A percentile compares a stretch with the other conserved stretches of the same genome.
These are phyloP conservation scores for Eimeria acervulina DNA, from an alignment of 169 alveolate genomes.

Conservation along the genomic window DNA sequence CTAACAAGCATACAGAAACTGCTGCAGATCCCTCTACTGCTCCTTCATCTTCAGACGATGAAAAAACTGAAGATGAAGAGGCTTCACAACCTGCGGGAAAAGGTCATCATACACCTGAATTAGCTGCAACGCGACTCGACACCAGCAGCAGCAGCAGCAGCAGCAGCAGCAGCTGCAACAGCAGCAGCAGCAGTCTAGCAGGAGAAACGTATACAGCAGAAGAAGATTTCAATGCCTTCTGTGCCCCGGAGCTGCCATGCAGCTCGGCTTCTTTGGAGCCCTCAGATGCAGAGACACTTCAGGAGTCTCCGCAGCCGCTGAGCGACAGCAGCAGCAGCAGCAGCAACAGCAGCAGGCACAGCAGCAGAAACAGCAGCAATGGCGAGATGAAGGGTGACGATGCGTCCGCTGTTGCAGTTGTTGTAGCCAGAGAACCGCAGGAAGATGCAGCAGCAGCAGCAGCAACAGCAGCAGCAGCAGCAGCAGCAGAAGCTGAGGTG, in stretches of 20 bases:
- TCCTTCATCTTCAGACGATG: constrained; percentile 23
- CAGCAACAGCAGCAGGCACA: too few relatives aligned
- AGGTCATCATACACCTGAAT: background rate
- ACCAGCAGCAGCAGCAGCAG: constrained; percentile 17
- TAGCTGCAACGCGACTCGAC: background rate
- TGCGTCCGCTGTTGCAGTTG: background rate
- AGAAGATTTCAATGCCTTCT: too few relatives aligned
- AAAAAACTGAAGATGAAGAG: constrained; percentile 15
- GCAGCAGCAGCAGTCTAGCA: background rate
- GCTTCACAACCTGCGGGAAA: background rate
- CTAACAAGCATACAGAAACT: background rate
- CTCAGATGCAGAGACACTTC: background rate
- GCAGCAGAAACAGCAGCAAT: constrained; percentile 10
- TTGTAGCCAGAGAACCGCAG: background rate
- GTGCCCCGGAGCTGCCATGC: too few relatives aligned
- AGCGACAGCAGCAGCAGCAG: too few relatives aligned
- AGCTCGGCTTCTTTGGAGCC: too few relatives aligned
- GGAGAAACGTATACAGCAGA: background rate
- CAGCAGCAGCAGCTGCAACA: constrained; percentile 16
- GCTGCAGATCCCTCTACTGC: constrained; percentile 7
- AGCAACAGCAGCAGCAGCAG: background rate
- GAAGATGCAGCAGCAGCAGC: background rate
- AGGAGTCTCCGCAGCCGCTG: background rate
- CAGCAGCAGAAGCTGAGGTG: too few relatives aligned
- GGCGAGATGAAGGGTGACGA: background rate